phyloP scores from a whole-genome alignment of 2,329 filamentous ascomycete genomes.

The Dothideomycetidae sp. region DNA sequence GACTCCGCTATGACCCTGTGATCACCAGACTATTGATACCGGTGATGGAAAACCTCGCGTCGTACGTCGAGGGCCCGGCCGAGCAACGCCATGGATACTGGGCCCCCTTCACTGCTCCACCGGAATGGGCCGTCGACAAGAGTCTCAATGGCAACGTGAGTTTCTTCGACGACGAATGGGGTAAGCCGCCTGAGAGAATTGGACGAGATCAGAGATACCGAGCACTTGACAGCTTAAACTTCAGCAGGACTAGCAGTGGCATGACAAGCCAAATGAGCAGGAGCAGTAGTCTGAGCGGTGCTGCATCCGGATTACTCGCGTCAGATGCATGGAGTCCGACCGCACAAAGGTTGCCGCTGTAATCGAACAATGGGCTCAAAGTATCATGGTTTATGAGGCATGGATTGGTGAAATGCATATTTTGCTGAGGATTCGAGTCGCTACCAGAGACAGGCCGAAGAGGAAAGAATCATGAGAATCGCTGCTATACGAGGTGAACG shows the following conservation, averaged over 20 bases:
- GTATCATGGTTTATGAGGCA: too few species aligned
- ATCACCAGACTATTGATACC: slow-evolving; percentile 26
- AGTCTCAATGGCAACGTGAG: slow-evolving; percentile 25
- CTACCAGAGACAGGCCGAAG: too few species aligned
- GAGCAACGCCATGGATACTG: slow-evolving; percentile 26
- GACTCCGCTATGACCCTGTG: slow-evolving; percentile 4
- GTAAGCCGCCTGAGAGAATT: slow-evolving; percentile 23
- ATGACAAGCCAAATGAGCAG: background rate
- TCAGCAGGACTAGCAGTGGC: slow-evolving; percentile 12
- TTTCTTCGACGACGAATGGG: slow-evolving; percentile 28
- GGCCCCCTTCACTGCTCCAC: slow-evolving; percentile 25
- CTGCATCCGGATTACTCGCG: too few species aligned
- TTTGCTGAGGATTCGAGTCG: too few species aligned
- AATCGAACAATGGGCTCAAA: too few species aligned
- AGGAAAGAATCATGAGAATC: too few species aligned
- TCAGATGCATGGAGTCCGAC: background rate
- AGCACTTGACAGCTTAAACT: too few species aligned
- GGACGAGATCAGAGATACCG: slow-evolving; percentile 25
- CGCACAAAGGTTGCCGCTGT: too few species aligned
- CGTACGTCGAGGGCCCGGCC: slow-evolving; percentile 26
- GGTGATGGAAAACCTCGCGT: slow-evolving; percentile 28
- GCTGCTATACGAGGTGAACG: too few species aligned
- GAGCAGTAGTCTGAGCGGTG: background rate
- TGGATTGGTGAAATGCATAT: too few species aligned
- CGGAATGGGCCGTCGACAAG: slow-evolving; percentile 27